Base-by-base conservation (phyloP, 768 basidiomycete species). In the Naganishia randhawae region DNA sequence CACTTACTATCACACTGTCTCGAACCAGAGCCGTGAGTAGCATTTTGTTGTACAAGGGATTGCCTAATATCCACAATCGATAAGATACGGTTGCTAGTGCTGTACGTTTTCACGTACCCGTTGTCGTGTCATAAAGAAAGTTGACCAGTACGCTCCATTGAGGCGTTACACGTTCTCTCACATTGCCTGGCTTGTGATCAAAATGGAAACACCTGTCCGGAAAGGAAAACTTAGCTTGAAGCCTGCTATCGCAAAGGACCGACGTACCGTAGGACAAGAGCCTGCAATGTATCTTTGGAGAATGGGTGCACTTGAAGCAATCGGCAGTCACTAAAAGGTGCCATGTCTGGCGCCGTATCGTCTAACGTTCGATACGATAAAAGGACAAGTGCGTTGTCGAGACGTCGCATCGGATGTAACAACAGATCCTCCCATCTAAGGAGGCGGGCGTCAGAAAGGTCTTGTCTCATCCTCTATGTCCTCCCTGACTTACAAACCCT, bases 111-210 rank as follows among this genome's bases (percentile, higher is more conserved):
- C n/a, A n/a, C 65, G 45, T 68, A 27, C 75, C 75, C 35, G 52
- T 50, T 1, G 75, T 75, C 31, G 75, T 69, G 7, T 69, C 68
- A 51, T 64, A 66, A 0, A 76, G 53, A 22, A 75, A 71, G 19
- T 50, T 37, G 0, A 50, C 67, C 35, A 76, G 54, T 9, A 57
- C 66, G 6, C 19, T 61, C 57, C 57, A 61, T 14, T 61, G 57
- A 27, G 57, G 37, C 29, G 57, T 61, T 25, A 42, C 33, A 25
- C 57, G 57, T 42, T 61, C 57, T 19, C 57, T 35, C 11, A 61
- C 39, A 22, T 41, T 61, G 10, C 57, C 57, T 25, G 57, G 57
- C 14, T 41, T 42, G 14, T 61, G 57, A 7, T 61, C 50, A 27
- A 51, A 54, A 71, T 55, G 54, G 69, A 71, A 17, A 39, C 37